phyloP scores from a whole-genome alignment of 306 rosid genomes.

The Senna tora region DNA sequence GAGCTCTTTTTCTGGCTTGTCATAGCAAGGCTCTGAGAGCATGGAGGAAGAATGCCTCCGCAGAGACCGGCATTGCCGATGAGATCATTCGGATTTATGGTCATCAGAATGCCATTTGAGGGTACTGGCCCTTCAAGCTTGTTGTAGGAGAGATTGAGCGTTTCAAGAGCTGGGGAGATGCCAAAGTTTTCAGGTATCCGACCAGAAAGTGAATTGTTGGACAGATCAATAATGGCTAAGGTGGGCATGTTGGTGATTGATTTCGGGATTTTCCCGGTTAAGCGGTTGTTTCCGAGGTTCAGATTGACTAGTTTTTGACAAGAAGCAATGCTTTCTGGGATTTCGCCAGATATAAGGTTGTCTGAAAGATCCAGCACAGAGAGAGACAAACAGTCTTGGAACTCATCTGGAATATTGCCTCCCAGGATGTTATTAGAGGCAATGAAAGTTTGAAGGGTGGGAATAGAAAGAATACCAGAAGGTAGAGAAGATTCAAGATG shows the following conservation, averaged over 20 bases:
- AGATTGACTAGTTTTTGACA: conserved; percentile 76
- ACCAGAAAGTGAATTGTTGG: conserved; percentile 73
- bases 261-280: conserved; percentile 70
- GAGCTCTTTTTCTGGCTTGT: conserved; percentile 39
- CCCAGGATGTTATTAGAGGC: conserved; percentile 71
- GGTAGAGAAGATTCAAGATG: conserved; percentile 70
- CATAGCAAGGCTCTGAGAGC: conserved; percentile 46
- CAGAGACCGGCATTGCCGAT: conserved; percentile 78
- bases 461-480: conserved; percentile 62
- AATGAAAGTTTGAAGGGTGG: conserved; percentile 76
- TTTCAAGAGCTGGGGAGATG: conserved; percentile 77
- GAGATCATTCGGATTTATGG: conserved; percentile 71
- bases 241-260: conserved; percentile 72
- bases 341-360: conserved; percentile 61
- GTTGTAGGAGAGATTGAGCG: conserved; percentile 80
- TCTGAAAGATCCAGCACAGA: conserved; percentile 77
- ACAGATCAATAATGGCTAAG: conserved; percentile 76
- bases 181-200: conserved; percentile 74
- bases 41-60: conserved; percentile 79
- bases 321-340: conserved; percentile 80
- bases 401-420: conserved; percentile 69
- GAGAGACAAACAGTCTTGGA: conserved; percentile 74
- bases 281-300: conserved; percentile 64
- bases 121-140: conserved; percentile 87
- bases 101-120: conserved; percentile 61